phyloP scores from a whole-genome alignment of 2,329 filamentous ascomycete genomes.

The Hawksworthiomyces lignivorus region DNA sequence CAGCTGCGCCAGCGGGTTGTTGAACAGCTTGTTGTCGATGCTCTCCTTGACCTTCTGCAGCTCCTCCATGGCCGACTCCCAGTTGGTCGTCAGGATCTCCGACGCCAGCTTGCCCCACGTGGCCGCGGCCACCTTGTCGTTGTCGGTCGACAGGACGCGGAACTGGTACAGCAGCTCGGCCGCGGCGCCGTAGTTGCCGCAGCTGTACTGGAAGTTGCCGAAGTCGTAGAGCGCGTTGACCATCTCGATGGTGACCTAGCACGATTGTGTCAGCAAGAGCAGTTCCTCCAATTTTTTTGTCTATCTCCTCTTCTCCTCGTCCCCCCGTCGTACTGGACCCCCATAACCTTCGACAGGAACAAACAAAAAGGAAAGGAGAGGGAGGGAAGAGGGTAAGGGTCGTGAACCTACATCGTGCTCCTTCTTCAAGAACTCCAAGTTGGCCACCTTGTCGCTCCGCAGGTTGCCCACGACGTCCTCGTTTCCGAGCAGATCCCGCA shows the following conservation, averaged over 20 bases:
- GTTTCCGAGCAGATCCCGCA: slow-evolving; percentile 76
- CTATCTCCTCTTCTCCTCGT: too few species aligned
- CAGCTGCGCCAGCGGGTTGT: slow-evolving; percentile 90
- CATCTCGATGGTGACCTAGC: slow-evolving; percentile 90
- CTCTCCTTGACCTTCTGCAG: slow-evolving; percentile 81
- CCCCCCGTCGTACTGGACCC: too few species aligned
- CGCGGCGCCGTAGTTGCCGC: slow-evolving; percentile 84
- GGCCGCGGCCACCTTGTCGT: slow-evolving; percentile 91
- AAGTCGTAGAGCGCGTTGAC: slow-evolving; percentile 93
- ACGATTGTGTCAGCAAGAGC: too few species aligned
- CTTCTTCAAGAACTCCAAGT: slow-evolving; percentile 96
- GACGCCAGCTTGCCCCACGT: slow-evolving; percentile 98
- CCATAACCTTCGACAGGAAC: too few species aligned
- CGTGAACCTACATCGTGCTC: slow-evolving; percentile 74
- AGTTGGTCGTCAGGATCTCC: slow-evolving; percentile 91
- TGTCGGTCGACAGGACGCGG: slow-evolving; percentile 94
- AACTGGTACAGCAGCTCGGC: slow-evolving; percentile 95
- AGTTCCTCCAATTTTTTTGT: too few species aligned
- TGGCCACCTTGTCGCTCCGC: slow-evolving; percentile 94
- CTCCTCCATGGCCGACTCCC: slow-evolving; percentile 90
- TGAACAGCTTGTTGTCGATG: slow-evolving; percentile 93
- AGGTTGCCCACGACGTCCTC: slow-evolving; percentile 87
- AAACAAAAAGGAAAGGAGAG: too few species aligned
- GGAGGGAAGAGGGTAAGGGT: too few species aligned
- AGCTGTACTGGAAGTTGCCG: slow-evolving; percentile 96